Evolutionary conservation across 2,329 filamentous ascomycete genomes (phyloP), one percentile per base, ranked within the genome.

Genomic region (Trichophaea hybrida): DNA sequence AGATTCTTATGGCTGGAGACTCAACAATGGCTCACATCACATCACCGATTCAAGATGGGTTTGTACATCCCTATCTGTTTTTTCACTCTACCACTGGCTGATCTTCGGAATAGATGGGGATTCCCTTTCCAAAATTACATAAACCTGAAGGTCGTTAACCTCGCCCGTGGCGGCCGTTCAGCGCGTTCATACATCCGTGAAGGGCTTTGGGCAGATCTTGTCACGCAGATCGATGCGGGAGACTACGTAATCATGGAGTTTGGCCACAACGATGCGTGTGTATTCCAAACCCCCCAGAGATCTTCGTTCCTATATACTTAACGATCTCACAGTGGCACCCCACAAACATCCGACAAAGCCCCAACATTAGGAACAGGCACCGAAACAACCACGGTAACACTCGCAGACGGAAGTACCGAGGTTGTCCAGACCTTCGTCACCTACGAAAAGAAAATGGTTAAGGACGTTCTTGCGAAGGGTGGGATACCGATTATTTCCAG

Each of bases 201-300:
- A 71, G 80, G 79, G 6, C 80, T 80, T 12, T 87, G 86, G 72
- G 71, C 75, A 13, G 74, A 74, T 0, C 77, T 86, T 56, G 76
- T 78, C 51, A 71, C 75, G 35, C 67, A 74, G 1, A 73, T 85
- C 31, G 65, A 77, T 68, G 59, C 74, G 1, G 81, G 80, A 35
- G 83, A 86, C 70, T 82, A 80, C 70, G 82, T 85, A 1, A 74
- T 86, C 57, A 84, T 86, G 57, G 83, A 86, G 67, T 85, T 86
- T 67, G 83, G 84, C 0, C 83, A 86, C 73, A 87, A 87, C 66
- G 84, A 86, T 65, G 83, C 82, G 24, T 81, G 82, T 1, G 76
- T 76, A 0, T 72, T 81, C 1, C 71, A 69, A 1, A 70, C 70
- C 1, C 76, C 71, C 10, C 83, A 86, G 15, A 64, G 64, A 7